These are phyloP conservation scores for Pulveroboletus sp. DNA, from an alignment of 768 basidiomycete species.

Conservation along the genomic window DNA sequence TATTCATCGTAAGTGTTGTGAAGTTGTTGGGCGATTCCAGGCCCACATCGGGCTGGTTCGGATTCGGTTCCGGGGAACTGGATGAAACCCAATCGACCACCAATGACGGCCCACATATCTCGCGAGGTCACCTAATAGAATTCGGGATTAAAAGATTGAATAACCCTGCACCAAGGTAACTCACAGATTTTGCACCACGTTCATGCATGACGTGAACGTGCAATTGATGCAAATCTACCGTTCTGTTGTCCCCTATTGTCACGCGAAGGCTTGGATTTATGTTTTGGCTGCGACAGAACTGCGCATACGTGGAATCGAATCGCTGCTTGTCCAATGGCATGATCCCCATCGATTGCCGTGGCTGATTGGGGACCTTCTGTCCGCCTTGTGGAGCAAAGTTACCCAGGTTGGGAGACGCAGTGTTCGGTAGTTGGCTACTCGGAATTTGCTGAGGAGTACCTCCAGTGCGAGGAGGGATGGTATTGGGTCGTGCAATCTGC, in stretches of 20 bases:
- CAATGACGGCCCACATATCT: slow-evolving; percentile 65
- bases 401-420: slow-evolving; percentile 34
- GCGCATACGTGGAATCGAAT: slow-evolving; percentile 53
- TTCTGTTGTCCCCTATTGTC: slow-evolving; percentile 49
- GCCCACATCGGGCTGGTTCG: slow-evolving; percentile 62
- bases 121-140: slow-evolving; percentile 47
- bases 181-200: slow-evolving; percentile 50
- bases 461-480: slow-evolving; percentile 37
- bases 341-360: slow-evolving; percentile 11
- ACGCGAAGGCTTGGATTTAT: slow-evolving; percentile 40
- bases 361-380: slow-evolving; percentile 23
- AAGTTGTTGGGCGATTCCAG: slow-evolving; percentile 58
- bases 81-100: slow-evolving; percentile 63
- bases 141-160: slow-evolving; percentile 7
- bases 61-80: slow-evolving; percentile 59
- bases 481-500: slow-evolving; percentile 28
- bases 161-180: slow-evolving; percentile 13
- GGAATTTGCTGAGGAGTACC: slow-evolving; percentile 38
- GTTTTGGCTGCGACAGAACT: slow-evolving; percentile 42
- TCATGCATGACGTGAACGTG: slow-evolving; percentile 59
- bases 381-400: slow-evolving; percentile 21
- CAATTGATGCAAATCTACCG: slow-evolving; percentile 58
- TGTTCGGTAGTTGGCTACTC: slow-evolving; percentile 27
- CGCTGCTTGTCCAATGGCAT: slow-evolving; percentile 47
- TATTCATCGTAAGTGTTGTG: slow-evolving; percentile 60